Base-by-base conservation (phyloP, 2,329 filamentous ascomycete species). In the Arthrobotrys musiformis region DNA sequence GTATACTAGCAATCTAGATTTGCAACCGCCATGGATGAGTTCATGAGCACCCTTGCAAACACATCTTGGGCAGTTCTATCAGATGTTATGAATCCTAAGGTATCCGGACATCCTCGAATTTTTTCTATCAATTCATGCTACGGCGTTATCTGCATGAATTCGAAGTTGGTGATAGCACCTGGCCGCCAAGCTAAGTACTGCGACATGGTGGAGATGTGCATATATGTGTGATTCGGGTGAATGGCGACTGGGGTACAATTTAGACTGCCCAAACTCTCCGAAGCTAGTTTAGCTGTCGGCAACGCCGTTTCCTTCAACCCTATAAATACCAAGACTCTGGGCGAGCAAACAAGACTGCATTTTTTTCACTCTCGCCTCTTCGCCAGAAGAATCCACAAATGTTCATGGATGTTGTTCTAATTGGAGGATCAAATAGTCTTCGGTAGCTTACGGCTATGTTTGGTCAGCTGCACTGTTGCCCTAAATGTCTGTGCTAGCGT, bases 321-420 rank as follows among this genome's bases (percentile, higher is more conserved):
- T 76, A 76, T 66, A 77, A 67, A 67, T 60, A 70, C 73, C 66
- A 77, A 77, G 73, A 70, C 48, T 77, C 73, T 77, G 46, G 73
- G 73, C 73, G 60, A 58, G 56, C 56, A 54, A 50, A 48, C 28
- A 37, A n/a, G 11, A 30, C 22, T 42, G 48, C 48, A 67, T 33
- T 67, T 28, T 67, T 50, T 54, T 54, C 30, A 42, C 11, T 28
- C 42, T 67, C 62, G 48, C 17, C 48, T 46, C 17, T 46, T 46
- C n/a, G 28, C n/a, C 15, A 62, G 58, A 13, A 62, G 40, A 40
- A 46, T 42, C 22, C 35, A 42, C 35, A 26, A 40, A 61, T 61
- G 11, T 2, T 1, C 30, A 68, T 44, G 15, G n/a, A 37, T 58
- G 50, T 37, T 48, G 24, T 56, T 69, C 37, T 60, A 60, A 60